phyloP scores from a whole-genome alignment of 2,329 filamentous ascomycete genomes.

The Pseudogymnoascus sp. region DNA sequence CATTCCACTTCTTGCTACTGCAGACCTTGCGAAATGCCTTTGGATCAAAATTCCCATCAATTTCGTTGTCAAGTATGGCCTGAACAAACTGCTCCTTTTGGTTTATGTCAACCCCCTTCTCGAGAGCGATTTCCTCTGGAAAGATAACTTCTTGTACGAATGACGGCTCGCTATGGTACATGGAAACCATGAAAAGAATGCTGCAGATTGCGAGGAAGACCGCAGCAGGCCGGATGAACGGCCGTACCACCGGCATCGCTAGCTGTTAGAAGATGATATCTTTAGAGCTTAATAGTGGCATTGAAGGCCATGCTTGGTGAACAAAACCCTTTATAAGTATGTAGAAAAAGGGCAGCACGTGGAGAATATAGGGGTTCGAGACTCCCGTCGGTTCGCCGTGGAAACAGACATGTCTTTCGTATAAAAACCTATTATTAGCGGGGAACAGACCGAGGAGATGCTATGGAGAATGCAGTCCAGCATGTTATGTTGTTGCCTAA shows the following conservation, averaged over 20 bases:
- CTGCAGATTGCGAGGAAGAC: not conserved
- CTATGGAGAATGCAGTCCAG: too few relatives aligned
- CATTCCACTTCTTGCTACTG: slow-evolving; percentile 34
- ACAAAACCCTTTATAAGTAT: too few relatives aligned
- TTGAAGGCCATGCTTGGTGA: not conserved
- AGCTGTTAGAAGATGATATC: not conserved
- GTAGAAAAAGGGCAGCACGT: too few relatives aligned
- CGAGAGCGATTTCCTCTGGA: not conserved
- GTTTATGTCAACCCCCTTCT: not conserved
- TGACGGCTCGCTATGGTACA: not conserved
- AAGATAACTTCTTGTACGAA: not conserved
- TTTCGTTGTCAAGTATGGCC: slow-evolving; percentile 14
- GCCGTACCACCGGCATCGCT: not conserved
- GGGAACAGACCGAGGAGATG: too few relatives aligned
- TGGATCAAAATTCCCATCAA: slow-evolving; percentile 20
- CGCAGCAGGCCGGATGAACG: not conserved
- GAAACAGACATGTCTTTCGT: too few relatives aligned
- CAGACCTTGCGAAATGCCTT: slow-evolving; percentile 25
- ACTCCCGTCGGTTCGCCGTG: too few relatives aligned
- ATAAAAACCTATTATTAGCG: too few relatives aligned
- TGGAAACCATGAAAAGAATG: not conserved
- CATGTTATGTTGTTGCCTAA: too few relatives aligned
- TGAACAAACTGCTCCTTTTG: slow-evolving; percentile 14
- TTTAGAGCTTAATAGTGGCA: not conserved
- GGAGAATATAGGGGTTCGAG: too few relatives aligned